Base-by-base conservation (phyloP, 2,329 filamentous ascomycete species). In the Pseudofabraea citricarpa region DNA sequence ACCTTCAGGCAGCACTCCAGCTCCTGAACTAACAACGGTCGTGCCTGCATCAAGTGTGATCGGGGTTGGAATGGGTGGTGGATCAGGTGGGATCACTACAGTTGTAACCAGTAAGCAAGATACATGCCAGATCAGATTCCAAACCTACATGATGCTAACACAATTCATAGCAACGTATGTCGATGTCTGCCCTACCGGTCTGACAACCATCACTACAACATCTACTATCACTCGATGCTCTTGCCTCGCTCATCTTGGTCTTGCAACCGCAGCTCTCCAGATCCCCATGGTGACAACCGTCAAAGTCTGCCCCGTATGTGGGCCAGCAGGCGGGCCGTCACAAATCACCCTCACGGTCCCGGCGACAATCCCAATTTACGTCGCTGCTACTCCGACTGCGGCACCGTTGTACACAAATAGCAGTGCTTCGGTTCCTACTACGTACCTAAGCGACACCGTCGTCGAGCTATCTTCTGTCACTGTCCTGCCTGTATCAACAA, bases 141-240 rank as follows among this genome's bases (percentile, higher is more conserved):
- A 3, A 35, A 9, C 4, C 10, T n/a, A 37, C 8, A 20, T 7
- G 8, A 22, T 13, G 13, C 35, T 37, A 37, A 37, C 20, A 5
- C 16, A 22, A 15, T 32, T n/a, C 19, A 37, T 15, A 37, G 35
- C 18, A 37, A 37, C 35, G 10, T 37, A 37, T n/a, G 21, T 21
- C 5, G 35, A 37, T n/a, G 20, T 37, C 7, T 37, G 35, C 21
- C 35, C 19, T 6, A 37, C 35, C 13, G 35, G 35, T 22, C 7
- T 37, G n/a, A 21, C 21, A 24, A 21, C 21, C 3, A 37, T 22
- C 19, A 37, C 35, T 9, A 24, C 19, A 5, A 37, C 35, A 8
- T 37, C 35, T 15, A 37, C 35, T 22, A 37, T 37, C 21, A 37
- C 19, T n/a, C 35, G 23, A 6, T 37, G 35, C 12, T 37, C 35